Percentiles rank a stretch among this genome's conserved stretches.
Conservation (phyloP, 1,139 yeast species). For the Protomyces gravidus region DNA sequence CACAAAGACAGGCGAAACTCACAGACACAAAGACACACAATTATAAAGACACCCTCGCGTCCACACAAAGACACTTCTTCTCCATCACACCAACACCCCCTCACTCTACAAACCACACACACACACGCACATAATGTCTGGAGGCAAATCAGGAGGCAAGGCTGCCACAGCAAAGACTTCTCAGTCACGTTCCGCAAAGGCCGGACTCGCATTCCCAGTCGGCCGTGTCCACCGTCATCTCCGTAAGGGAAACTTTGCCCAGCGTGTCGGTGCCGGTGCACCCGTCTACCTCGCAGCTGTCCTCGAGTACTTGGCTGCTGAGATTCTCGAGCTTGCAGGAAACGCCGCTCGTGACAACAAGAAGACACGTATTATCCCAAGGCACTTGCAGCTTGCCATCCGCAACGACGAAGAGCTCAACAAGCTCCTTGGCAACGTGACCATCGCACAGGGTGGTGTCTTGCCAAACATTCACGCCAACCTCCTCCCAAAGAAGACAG, state of each 20-base stretch:
- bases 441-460: conserved; percentile 98
- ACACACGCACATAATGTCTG: conserved; percentile 45
- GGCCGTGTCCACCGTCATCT: conserved; percentile 98
- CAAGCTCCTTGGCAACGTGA: conserved; percentile 87
- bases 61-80: neutral
- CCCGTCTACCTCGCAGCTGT: conserved; percentile 95
- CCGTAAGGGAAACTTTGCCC: conserved; percentile 98
- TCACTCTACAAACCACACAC: neutral
- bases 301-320: conserved; percentile 93
- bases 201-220: conserved; percentile 98
- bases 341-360: conserved; percentile 98
- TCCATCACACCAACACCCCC: conserved; percentile 9
- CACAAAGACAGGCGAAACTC: no score
- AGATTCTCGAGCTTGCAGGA: conserved; percentile 96
- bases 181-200: conserved; percentile 96
- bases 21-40: no score
- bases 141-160: conserved; percentile 94
- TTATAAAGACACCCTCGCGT: neutral
- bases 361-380: conserved; percentile 97
- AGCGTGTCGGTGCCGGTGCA: conserved; percentile 87
- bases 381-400: conserved; percentile 97
- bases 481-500: conserved; percentile 88
- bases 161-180: conserved; percentile 94
- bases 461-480: conserved; percentile 74
- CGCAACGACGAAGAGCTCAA: conserved; percentile 97